Percentiles rank a stretch among this genome's conserved stretches.
phyloP scores from a whole-genome alignment of 768 basidiomycete species.

The Cantharellus cinnabarinus region DNA sequence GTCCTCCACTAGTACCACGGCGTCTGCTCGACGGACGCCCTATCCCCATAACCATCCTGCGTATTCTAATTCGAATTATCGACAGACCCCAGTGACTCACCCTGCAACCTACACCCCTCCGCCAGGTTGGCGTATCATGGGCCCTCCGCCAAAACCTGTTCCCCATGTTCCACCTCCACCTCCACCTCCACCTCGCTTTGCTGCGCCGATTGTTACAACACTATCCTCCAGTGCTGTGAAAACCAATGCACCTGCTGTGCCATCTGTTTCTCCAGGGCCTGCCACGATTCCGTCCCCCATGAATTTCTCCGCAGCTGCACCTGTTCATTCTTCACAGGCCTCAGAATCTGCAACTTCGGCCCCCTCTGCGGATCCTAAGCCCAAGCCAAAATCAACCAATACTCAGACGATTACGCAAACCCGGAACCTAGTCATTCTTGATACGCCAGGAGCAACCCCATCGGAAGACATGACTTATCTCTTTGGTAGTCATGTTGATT shows the following conservation, averaged over 20 bases:
- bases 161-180: neutral
- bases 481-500: conserved; percentile 69
- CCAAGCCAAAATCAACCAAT: neutral
- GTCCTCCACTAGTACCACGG: neutral
- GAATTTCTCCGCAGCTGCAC: neutral
- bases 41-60: neutral
- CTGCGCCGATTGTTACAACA: too few species aligned
- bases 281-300: neutral
- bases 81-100: neutral
- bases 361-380: neutral
- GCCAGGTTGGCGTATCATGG: neutral
- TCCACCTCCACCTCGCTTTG: too few species aligned
- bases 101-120: neutral
- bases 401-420: conserved; percentile 25
- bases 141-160: neutral
- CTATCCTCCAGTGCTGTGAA: too few species aligned
- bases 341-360: neutral
- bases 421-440: conserved; percentile 57
- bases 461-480: conserved; percentile 1
- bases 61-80: neutral
- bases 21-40: neutral
- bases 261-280: neutral
- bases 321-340: neutral
- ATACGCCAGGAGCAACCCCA: conserved; percentile 12
- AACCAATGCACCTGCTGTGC: neutral